Conservation (phyloP, 208 protist genomes). For the Trypanosoma conorhini region DNA sequence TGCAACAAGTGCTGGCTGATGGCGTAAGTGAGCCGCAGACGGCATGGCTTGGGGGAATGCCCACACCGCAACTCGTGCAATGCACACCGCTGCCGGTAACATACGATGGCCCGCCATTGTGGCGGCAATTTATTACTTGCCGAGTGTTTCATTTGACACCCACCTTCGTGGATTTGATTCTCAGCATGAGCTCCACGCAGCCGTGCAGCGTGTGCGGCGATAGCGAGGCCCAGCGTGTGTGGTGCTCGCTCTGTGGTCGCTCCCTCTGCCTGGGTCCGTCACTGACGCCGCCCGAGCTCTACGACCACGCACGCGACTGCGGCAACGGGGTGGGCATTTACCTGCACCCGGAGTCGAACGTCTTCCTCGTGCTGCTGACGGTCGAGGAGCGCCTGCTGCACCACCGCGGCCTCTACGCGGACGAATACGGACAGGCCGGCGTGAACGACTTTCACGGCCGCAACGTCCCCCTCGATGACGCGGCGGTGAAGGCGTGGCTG, state of each 20-base stretch:
- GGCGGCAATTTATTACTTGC: slow-evolving; percentile 34
- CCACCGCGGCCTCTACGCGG: slow-evolving; percentile 53
- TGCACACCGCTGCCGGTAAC: slow-evolving; percentile 9
- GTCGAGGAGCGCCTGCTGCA: slow-evolving; percentile 32
- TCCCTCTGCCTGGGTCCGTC: slow-evolving; percentile 34
- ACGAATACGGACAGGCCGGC: slow-evolving; percentile 63
- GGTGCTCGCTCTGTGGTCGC: slow-evolving; percentile 65
- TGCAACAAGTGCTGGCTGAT: neutral
- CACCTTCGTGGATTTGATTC: slow-evolving; percentile 45
- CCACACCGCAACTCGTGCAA: neutral
- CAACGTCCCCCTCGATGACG: slow-evolving; percentile 33
- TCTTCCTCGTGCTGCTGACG: slow-evolving; percentile 51
- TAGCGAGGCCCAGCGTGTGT: slow-evolving; percentile 30
- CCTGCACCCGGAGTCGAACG: slow-evolving; percentile 34
- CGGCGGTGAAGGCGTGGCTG: slow-evolving; percentile 36
- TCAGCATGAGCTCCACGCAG: slow-evolving; percentile 13
- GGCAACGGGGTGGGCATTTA: slow-evolving; percentile 61
- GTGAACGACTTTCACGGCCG: slow-evolving; percentile 32
- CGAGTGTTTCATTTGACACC: slow-evolving; percentile 53
- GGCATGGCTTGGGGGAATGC: neutral
- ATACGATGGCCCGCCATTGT: slow-evolving; percentile 28
- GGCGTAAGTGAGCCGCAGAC: neutral
- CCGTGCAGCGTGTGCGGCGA: slow-evolving; percentile 36
- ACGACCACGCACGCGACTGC: slow-evolving; percentile 55
- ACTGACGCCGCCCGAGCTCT: slow-evolving; percentile 39